Evolutionary conservation across 352 stramenopile species (phyloP).

Genomic region (Phytophthora quininea): DNA sequence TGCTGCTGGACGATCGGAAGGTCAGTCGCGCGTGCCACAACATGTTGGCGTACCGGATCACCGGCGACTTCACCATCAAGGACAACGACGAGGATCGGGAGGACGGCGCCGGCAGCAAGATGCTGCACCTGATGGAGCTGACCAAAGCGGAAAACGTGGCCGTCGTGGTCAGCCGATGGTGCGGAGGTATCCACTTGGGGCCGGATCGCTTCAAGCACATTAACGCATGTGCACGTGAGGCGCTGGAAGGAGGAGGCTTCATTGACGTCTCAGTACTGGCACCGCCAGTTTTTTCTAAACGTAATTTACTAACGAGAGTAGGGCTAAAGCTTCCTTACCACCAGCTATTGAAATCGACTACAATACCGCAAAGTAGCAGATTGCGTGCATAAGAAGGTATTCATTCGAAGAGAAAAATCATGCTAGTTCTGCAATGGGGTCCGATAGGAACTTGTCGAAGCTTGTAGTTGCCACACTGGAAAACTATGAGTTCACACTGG

Average conservation of each 20-base stretch:
- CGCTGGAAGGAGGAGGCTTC: slow-evolving; percentile 77
- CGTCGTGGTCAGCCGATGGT: slow-evolving; percentile 80
- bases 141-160: slow-evolving; percentile 71
- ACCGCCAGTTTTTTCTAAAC: too few relatives aligned
- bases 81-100: slow-evolving; percentile 83
- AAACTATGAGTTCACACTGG: slow-evolving; percentile 2
- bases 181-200: slow-evolving; percentile 63
- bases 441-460: not conserved
- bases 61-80: slow-evolving; percentile 61
- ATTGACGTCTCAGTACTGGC: too few relatives aligned
- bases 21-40: slow-evolving; percentile 78
- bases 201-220: slow-evolving; percentile 86
- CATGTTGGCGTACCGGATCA: slow-evolving; percentile 78
- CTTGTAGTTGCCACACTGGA: not conserved
- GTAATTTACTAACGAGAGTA: too few relatives aligned
- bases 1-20: slow-evolving; percentile 75
- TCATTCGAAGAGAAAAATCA: not conserved
- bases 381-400: too few relatives aligned
- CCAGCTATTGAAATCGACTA: too few relatives aligned
- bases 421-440: not conserved
- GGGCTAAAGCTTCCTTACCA: too few relatives aligned
- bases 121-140: slow-evolving; percentile 76
- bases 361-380: too few relatives aligned
- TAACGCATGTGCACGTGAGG: slow-evolving; percentile 65
- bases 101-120: slow-evolving; percentile 67